These are phyloP conservation scores for Pisolithus marmoratus DNA, from an alignment of 768 basidiomycete species.

Conservation along the genomic window DNA sequence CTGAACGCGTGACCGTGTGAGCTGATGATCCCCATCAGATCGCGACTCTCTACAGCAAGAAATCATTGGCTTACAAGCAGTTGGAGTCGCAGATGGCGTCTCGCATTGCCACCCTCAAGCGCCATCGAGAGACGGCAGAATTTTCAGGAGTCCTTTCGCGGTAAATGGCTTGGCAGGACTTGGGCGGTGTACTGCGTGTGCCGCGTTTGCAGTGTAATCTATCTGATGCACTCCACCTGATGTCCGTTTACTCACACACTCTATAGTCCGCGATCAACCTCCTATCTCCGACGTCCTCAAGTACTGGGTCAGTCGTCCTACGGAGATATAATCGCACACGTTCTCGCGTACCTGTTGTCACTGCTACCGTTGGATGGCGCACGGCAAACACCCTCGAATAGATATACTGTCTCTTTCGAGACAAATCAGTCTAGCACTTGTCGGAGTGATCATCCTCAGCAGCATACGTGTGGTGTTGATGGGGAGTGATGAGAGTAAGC, in stretches of 20 bases:
- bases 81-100: slow-evolving; percentile 63
- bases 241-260: slow-evolving; percentile 11
- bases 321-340: slow-evolving; percentile 38
- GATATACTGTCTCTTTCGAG: slow-evolving; percentile 40
- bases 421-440: slow-evolving; percentile 60
- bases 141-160: slow-evolving; percentile 52
- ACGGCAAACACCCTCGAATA: slow-evolving; percentile 24
- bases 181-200: slow-evolving; percentile 67
- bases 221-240: slow-evolving; percentile 4
- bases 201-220: slow-evolving; percentile 55
- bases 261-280: slow-evolving; percentile 29
- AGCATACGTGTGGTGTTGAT: slow-evolving; percentile 66
- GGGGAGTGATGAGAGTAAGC: slow-evolving; percentile 57
- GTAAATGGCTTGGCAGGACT: slow-evolving; percentile 42
- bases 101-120: slow-evolving; percentile 47
- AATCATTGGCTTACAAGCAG: slow-evolving; percentile 55
- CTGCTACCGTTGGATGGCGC: slow-evolving; percentile 27
- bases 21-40: slow-evolving; percentile 21
- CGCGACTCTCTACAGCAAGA: slow-evolving; percentile 44
- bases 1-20: neutral
- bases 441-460: slow-evolving; percentile 71
- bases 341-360: slow-evolving; percentile 36
- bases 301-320: slow-evolving; percentile 36
- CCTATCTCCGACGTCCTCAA: slow-evolving; percentile 24
- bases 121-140: slow-evolving; percentile 41